These are phyloP conservation scores for Candida mattraensis DNA, from an alignment of 805 yeast genomes.

Conservation along the genomic window DNA sequence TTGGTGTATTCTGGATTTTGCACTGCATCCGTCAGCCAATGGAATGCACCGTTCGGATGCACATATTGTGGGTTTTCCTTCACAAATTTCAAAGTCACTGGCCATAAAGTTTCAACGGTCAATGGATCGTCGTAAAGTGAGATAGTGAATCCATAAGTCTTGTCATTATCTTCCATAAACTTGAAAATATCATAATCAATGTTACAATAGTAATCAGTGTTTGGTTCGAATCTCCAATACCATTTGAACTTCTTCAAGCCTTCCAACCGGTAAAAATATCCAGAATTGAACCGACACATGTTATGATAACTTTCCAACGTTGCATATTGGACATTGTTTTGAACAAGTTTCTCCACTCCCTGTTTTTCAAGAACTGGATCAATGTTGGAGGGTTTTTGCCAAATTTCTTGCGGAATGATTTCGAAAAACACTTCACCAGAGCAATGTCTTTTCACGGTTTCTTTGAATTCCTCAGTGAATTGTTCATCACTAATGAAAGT, in stretches of 20 bases:
- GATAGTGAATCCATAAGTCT: slow-evolving; percentile 74
- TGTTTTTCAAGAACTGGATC: slow-evolving; percentile 38
- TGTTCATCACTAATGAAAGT: slow-evolving; percentile 84
- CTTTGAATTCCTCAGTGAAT: slow-evolving; percentile 75
- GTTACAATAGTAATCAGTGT: slow-evolving; percentile 64
- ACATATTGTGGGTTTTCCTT: slow-evolving; percentile 59
- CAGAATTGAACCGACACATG: slow-evolving; percentile 83
- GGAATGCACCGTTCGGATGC: slow-evolving; percentile 55
- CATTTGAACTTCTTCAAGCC: slow-evolving; percentile 60
- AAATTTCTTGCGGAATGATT: slow-evolving; percentile 48
- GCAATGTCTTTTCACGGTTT: slow-evolving; percentile 47
- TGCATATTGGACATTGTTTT: slow-evolving; percentile 59
- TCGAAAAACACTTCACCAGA: slow-evolving; percentile 49
- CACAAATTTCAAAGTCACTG: slow-evolving; percentile 63
- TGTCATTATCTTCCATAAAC: slow-evolving; percentile 66
- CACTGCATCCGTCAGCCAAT: slow-evolving; percentile 51
- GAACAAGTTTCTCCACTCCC: slow-evolving; percentile 39
- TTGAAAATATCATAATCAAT: slow-evolving; percentile 76
- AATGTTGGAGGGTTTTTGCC: slow-evolving; percentile 50
- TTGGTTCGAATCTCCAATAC: slow-evolving; percentile 84
- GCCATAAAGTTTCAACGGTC: slow-evolving; percentile 67
- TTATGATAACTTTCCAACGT: slow-evolving; percentile 65
- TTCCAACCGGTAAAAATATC: slow-evolving; percentile 61
- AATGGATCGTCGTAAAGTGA: slow-evolving; percentile 71
- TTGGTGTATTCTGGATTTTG: slow-evolving; percentile 47